phyloP scores from a whole-genome alignment of 2,329 filamentous ascomycete genomes.

The Fusarium anguioides region DNA sequence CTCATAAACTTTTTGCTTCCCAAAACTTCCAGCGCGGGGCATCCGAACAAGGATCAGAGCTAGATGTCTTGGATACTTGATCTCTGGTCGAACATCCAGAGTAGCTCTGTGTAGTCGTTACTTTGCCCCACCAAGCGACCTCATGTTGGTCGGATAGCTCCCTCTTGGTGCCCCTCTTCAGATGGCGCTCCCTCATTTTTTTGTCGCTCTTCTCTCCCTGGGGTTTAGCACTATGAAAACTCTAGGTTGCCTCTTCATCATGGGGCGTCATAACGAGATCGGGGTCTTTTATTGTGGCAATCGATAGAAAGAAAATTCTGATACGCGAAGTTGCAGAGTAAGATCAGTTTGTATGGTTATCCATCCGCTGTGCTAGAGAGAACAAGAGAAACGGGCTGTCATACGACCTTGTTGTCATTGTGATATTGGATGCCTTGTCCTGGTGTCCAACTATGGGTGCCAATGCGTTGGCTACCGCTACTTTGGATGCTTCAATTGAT shows the following conservation, averaged over 20 bases:
- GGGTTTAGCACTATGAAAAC: slow-evolving; percentile 32
- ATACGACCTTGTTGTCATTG: slow-evolving; percentile 12
- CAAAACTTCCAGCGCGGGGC: slow-evolving; percentile 50
- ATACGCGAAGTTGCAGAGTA: neutral
- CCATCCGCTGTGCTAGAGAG: neutral
- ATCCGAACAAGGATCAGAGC: slow-evolving; percentile 28
- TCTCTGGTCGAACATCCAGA: accelerated
- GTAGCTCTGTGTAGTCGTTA: slow-evolving; percentile 16
- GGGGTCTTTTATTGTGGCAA: slow-evolving; percentile 27
- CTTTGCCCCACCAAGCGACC: slow-evolving; percentile 39
- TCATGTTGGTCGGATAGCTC: slow-evolving; percentile 29
- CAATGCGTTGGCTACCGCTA: slow-evolving; percentile 30
- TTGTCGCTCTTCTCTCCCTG: slow-evolving; percentile 39
- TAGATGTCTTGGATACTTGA: slow-evolving; percentile 36
- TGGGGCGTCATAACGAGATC: slow-evolving; percentile 25
- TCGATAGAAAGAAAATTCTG: slow-evolving; percentile 21
- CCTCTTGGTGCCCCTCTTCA: slow-evolving; percentile 36
- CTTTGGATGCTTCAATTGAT: slow-evolving; percentile 16
- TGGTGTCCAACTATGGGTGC: slow-evolving; percentile 11
- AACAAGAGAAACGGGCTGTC: neutral
- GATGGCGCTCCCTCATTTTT: slow-evolving; percentile 19
- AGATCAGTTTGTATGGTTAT: neutral
- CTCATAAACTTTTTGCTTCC: slow-evolving; percentile 37
- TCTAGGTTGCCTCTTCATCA: slow-evolving; percentile 30
- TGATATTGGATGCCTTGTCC: slow-evolving; percentile 7